These are phyloP conservation scores for Jimgerdemannia flammicorona DNA, from an alignment of 192 early-diverging fungal genomes.

Conservation along the genomic window DNA sequence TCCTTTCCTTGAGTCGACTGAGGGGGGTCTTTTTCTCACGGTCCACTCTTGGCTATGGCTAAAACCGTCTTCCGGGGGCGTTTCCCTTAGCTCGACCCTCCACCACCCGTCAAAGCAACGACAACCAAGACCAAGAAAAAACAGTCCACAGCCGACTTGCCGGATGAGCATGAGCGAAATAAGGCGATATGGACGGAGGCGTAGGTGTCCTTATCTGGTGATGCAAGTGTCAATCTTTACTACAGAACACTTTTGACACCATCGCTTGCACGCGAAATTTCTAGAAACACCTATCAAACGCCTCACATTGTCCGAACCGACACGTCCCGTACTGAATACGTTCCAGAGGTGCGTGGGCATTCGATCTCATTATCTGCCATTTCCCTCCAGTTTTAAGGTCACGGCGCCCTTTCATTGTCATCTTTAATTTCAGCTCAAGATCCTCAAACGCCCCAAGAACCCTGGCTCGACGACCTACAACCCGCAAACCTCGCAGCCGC, in stretches of 20 bases:
- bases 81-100: background rate
- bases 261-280: no score
- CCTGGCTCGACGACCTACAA: background rate
- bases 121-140: background rate
- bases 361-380: background rate
- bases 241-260: no score
- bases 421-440: background rate
- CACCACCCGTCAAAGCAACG: background rate
- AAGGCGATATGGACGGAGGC: background rate
- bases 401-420: background rate
- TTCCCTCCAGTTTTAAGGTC: no score
- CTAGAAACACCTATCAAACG: background rate
- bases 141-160: background rate
- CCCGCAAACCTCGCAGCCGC: background rate
- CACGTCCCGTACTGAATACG: background rate
- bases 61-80: background rate
- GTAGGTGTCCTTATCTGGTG: background rate
- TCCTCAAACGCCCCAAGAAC: slow-evolving; percentile 1
- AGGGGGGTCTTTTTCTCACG: background rate
- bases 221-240: no score
- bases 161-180: background rate
- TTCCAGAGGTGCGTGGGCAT: background rate
- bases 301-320: background rate
- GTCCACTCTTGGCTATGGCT: background rate
- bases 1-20: background rate